Conservation (phyloP, 495 filamentous ascomycete genomes). For the Podospora appendiculata region DNA sequence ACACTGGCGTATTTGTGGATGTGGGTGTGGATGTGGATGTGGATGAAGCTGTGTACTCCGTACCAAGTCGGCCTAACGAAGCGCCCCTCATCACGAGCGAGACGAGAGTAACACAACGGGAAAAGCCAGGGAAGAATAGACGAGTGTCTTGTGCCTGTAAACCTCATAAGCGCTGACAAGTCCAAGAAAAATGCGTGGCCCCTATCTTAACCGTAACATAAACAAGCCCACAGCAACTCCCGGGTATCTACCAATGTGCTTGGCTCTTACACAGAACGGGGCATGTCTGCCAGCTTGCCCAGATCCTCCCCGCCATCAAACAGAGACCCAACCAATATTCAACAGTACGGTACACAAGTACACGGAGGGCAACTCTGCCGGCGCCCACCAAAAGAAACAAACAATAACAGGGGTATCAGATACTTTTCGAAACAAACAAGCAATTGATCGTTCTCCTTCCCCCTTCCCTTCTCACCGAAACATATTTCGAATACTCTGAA, state of each 20-base stretch:
- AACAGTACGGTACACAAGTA: not conserved
- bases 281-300: no score
- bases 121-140: no score
- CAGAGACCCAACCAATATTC: not conserved
- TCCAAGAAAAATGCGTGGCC: not conserved
- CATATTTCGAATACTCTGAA: conserved; percentile 33
- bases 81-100: no score
- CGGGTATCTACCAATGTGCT: not conserved
- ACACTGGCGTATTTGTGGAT: no score
- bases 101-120: no score
- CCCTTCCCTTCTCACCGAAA: conserved; percentile 22
- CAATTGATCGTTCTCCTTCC: conserved; percentile 1
- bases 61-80: no score
- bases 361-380: no score
- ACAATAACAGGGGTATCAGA: conserved; percentile 10
- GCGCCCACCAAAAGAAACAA: not conserved
- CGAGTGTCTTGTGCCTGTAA: no score
- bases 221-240: no score
- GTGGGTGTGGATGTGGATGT: no score
- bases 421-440: conserved; percentile 2
- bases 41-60: no score
- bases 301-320: not conserved
- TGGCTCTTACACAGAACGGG: not conserved
- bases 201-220: not conserved
- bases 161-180: not conserved